Evolutionary conservation across 2,329 filamentous ascomycete genomes (phyloP), one percentile per base, ranked within the genome.

Genomic region (Chlorencoelia australis): DNA sequence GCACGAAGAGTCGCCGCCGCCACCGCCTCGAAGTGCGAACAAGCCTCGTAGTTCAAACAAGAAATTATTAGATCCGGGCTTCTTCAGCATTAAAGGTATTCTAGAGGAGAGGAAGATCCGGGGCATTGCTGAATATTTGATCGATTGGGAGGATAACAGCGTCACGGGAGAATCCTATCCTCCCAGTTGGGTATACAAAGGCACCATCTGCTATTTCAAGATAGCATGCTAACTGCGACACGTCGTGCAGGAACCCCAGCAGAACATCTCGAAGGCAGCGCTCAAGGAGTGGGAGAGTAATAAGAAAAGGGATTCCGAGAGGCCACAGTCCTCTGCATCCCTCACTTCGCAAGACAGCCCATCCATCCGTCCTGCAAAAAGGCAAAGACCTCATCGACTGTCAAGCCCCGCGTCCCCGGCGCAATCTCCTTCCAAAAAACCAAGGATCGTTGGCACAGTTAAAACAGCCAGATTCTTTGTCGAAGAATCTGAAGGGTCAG

Each of bases 81-180:
- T 30, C 11, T 43, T 15, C 9, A 11, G 15, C 11, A 30, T 49
- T 24, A 44, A 39, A 13, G 37, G 32, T 14, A 48, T 50, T 28
- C 29, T 45, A 4, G 34, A 27, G 7, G 45, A 50, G 37, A 40
- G 41, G 24, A 40, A 21, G 21, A 16, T 15, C 21, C 32, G 45
- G 6, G 42, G 40, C 20, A 15, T 48, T 16, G 51, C 51, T 8
- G 43, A 60, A n/a, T 79, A 75, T 45, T 51, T 62, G 3, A 65
- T 79, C 35, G 66, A 75, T 48, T 79, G 75, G 75, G 65, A 62
- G 31, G 64, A 68, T 40, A 57, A 75, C 48, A 56, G 62, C n/a
- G 41, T 46, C 2, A 71, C 69, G 25, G 69, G 68, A 13, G 51
- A 65, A 42, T 41, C 44, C 2, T 77, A 66, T 49, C 38, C 55